Evolutionary conservation across 495 filamentous ascomycete species (phyloP).

Genomic region (Penicillium coprophilum): DNA sequence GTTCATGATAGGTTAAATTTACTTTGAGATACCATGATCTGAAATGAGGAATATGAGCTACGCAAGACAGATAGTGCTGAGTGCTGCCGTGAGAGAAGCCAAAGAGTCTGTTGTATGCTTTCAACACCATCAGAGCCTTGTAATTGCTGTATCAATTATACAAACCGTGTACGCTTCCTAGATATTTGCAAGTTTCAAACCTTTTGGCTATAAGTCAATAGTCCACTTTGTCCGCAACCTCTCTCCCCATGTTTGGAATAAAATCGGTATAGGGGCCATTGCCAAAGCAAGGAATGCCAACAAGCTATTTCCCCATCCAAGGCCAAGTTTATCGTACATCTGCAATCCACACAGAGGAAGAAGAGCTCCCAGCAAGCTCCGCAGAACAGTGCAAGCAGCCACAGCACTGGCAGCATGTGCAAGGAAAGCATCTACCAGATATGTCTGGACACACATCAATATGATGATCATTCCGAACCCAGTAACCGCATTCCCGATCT

Average conservation of each 20-base stretch:
- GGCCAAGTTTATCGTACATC: constrained; percentile 59
- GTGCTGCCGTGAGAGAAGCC: not conserved
- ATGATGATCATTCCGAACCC: constrained; percentile 30
- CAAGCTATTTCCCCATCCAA: constrained; percentile 68
- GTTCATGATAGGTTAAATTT: not conserved
- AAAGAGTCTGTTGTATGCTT: not conserved
- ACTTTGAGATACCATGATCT: constrained; percentile 3
- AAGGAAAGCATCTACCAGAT: constrained; percentile 37
- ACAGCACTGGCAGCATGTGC: constrained; percentile 56
- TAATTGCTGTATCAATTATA: not conserved
- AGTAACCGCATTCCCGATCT: constrained; percentile 31
- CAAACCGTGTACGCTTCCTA: too few species aligned
- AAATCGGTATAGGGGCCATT: constrained; percentile 37
- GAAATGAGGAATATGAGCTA: constrained; percentile 1
- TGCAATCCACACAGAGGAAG: constrained; percentile 61
- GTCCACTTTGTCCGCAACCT: not conserved
- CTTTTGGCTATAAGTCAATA: not conserved
- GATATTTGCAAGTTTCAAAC: not conserved
- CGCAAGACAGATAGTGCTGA: not conserved
- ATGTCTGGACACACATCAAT: constrained; percentile 34
- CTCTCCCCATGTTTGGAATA: not conserved
- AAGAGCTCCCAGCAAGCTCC: constrained; percentile 59
- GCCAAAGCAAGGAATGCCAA: constrained; percentile 63
- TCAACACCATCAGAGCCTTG: not conserved
- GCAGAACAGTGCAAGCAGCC: constrained; percentile 55